Evolutionary conservation across 768 basidiomycete species (phyloP), one percentile per base, ranked within the genome.

Genomic region (Nevesoporus exiguus): DNA sequence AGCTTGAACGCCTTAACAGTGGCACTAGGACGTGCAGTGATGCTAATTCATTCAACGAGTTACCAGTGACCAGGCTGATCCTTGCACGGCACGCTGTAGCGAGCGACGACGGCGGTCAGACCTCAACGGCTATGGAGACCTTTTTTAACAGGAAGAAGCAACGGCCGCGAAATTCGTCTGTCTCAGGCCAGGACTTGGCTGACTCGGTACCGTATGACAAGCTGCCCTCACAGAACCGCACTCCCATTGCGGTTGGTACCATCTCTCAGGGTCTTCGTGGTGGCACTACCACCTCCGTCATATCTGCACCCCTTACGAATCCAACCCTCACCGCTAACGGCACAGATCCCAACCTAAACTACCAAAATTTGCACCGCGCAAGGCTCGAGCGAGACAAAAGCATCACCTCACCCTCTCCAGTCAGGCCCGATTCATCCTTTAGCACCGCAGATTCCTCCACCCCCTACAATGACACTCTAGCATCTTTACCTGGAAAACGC

Each of bases 281-380:
- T 48, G 58, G 36, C 43, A 46, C 54, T 1, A 33, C 49, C 10
- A 61, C 61, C 17, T 57, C 71, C 21, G 68, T 59, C 46, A 92
- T 93, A 59, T 91, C 88, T 29, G 90, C 90, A 5, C 90, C 90
- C 8, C 85, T 87, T 62, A 90, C 90, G 24, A 93, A 93, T 63
- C 90, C 90, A 7, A 82, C 84, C 13, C 81, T 92, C 52, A 89
- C 88, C 2, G 55, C 79, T 41, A 76, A 81, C 60, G 90, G 90
- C 36, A 84, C 85, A 10, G 87, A 89, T 57, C 73, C 89, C 64
- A 90, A 88, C 58, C 71, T 88, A 63, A 91, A 80, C 60, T 81
- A 77, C 64, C 60, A 56, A 58, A 74, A 78, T 22, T 67, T 81
- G 62, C 76, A 78, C 45, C 78, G 77, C 54, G 69, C 70, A 50